A percentile compares a stretch with the other conserved stretches of the same genome.
Conservation (phyloP, 2,329 filamentous ascomycete genomes). For the Salinomyces thailandicus region DNA sequence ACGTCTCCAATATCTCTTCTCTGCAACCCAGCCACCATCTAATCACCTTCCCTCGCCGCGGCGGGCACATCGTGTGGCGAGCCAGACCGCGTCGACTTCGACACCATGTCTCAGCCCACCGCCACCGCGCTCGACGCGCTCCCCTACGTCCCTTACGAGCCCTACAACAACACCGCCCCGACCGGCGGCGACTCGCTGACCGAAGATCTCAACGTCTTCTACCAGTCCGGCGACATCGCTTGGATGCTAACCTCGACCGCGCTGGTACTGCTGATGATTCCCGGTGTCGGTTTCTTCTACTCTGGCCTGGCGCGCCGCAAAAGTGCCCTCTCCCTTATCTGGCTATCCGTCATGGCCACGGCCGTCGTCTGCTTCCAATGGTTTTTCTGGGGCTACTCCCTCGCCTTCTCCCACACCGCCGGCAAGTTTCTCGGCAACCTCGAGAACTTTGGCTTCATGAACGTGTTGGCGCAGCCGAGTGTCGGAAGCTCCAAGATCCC, state of each 20-base stretch:
- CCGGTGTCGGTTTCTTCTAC: conserved; percentile 89
- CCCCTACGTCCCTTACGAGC: conserved; percentile 18
- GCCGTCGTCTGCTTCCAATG: conserved; percentile 79
- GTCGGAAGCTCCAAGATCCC: conserved; percentile 64
- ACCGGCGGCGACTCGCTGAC: conserved; percentile 57
- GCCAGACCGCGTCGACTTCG: background rate
- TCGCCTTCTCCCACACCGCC: conserved; percentile 70
- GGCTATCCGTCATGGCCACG: conserved; percentile 71
- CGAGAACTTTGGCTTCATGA: conserved; percentile 65
- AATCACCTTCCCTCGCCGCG: no score
- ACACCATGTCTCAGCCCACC: background rate
- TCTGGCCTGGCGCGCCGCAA: conserved; percentile 81
- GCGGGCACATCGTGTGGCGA: background rate
- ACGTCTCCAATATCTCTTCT: no score
- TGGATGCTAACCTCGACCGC: conserved; percentile 70
- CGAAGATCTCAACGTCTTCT: conserved; percentile 73
- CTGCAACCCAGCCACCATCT: no score
- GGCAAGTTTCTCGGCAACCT: conserved; percentile 69
- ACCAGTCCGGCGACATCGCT: conserved; percentile 73
- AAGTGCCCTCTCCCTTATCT: conserved; percentile 76
- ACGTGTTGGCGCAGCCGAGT: conserved; percentile 65
- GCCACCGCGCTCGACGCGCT: conserved; percentile 5
- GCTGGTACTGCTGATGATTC: conserved; percentile 84
- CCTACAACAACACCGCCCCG: conserved; percentile 53
- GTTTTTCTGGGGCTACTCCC: conserved; percentile 90